Base-by-base conservation (phyloP, 1,139 yeast genomes). In the Debaryomyces nepalensis region DNA sequence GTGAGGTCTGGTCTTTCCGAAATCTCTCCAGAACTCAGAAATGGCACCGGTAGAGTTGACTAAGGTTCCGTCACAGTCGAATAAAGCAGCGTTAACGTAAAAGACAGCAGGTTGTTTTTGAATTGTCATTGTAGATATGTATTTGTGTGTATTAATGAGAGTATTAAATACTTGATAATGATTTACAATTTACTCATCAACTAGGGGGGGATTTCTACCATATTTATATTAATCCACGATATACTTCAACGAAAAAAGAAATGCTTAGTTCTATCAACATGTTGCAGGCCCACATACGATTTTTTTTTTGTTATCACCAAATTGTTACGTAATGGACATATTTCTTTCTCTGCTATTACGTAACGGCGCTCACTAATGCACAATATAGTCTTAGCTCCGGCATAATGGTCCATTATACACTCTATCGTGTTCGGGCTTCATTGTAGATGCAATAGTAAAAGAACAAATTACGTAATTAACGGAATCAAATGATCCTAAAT, bases 61-160 rank as follows among this genome's bases (percentile, higher is more conserved):
- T 58, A 87, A 73, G 31, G 96, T 87, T 42, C 96, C 96, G 60
- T 87, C 96, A 44, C 90, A 81, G 63, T 87, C 96, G 63, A 87
- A 87, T 52, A 86, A 77, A 52, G 73, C 78, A 51, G 77, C 77
- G 58, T 73, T 61, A 51, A 71, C 71, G 63, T 68, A 64, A 48
- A 73, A 73, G 50, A 65, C 59, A 54, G 77, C 77, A 43, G 77
- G 77, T 65, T 70, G 70, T 59, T 70, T 68, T 42, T 53, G 55
- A 37, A 58, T 45, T 35, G 66, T 61, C 66, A 61, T 61, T 34
- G 37, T 23, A 33, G 11, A 12, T 33, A 4, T 33, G 9, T 20
- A 12, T 18, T n/a, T 18, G 21, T 21, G 11, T 20, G 14, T 33
- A 11, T 24, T 33, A 33, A 33, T 9, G 29, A 24, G 24, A 33